phyloP scores from a whole-genome alignment of 2,329 filamentous ascomycete species.

The Hymenoscyphus salicellus region DNA sequence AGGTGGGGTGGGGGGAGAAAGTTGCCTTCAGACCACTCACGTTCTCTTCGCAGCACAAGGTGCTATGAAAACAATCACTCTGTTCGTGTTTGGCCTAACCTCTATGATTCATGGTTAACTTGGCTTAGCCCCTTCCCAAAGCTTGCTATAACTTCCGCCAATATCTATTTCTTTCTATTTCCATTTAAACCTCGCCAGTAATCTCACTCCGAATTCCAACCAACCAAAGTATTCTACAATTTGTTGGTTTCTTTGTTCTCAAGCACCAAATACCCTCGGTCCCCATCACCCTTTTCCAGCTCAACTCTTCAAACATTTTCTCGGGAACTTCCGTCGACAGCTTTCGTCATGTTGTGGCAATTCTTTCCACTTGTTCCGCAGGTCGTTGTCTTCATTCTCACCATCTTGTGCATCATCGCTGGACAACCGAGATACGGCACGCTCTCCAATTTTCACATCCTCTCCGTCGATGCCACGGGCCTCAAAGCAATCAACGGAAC shows the following conservation, averaged over 20 bases:
- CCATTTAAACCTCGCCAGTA: neutral
- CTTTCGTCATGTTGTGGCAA: neutral
- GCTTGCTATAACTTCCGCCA: neutral
- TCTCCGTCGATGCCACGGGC: neutral
- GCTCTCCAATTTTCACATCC: neutral
- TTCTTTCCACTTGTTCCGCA: neutral
- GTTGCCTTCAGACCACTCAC: neutral
- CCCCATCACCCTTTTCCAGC: neutral
- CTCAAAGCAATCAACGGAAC: neutral
- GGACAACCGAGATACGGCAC: neutral
- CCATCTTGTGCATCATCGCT: neutral
- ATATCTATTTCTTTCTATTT: neutral
- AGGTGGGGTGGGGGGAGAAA: neutral
- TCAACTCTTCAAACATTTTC: neutral
- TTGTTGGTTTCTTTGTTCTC: neutral
- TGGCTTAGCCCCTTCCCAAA: neutral
- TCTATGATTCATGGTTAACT: neutral
- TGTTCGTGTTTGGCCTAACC: neutral
- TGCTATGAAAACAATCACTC: too few species aligned
- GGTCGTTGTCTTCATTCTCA: neutral
- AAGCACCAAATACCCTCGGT: neutral
- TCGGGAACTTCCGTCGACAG: neutral
- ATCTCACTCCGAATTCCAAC: neutral
- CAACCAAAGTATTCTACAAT: too few species aligned
- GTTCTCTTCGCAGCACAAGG: too few species aligned